Percentiles rank a stretch among this genome's conserved stretches.
These are phyloP conservation scores for Bremia lactucae DNA, from an alignment of 352 stramenopile genomes.

Conservation along the genomic window DNA sequence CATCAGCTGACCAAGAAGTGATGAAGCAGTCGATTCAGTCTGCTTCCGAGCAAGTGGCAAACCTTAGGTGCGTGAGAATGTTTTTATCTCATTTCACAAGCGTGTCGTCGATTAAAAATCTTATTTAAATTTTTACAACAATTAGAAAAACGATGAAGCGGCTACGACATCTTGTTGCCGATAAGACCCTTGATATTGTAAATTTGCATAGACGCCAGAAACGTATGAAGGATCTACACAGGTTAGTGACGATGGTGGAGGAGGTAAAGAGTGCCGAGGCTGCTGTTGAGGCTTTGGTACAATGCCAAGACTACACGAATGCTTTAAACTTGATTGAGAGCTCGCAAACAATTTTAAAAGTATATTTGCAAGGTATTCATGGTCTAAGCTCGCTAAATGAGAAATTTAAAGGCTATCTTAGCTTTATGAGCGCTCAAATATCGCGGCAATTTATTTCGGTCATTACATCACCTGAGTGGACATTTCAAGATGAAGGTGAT, in stretches of 20 bases:
- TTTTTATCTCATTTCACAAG: conserved; percentile 2
- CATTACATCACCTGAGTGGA: conserved; percentile 74
- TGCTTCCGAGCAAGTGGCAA: conserved; percentile 73
- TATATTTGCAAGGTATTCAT: conserved; percentile 72
- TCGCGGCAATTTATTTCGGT: conserved; percentile 71
- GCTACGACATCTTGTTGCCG: conserved; percentile 61
- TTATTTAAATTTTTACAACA: neutral
- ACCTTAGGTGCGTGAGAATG: conserved; percentile 40
- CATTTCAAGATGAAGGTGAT: conserved; percentile 52
- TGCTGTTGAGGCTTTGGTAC: conserved; percentile 71
- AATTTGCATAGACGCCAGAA: conserved; percentile 77
- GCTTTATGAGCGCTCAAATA: conserved; percentile 68
- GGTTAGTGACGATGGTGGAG: conserved; percentile 78
- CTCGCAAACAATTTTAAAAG: conserved; percentile 49
- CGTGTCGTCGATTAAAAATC: neutral
- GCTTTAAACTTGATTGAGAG: conserved; percentile 71
- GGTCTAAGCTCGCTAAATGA: conserved; percentile 59
- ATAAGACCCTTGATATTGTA: conserved; percentile 82
- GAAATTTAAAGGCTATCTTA: conserved; percentile 62
- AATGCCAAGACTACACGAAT: conserved; percentile 75
- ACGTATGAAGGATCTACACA: conserved; percentile 67
- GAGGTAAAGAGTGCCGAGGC: conserved; percentile 77
- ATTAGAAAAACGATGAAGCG: conserved; percentile 72
- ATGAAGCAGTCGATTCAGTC: conserved; percentile 76
- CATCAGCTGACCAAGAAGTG: conserved; percentile 72